Percentiles rank a stretch among this genome's conserved stretches.
Evolutionary conservation across 2,329 filamentous ascomycete genomes (phyloP).

Genomic region (Cytospora piceae): DNA sequence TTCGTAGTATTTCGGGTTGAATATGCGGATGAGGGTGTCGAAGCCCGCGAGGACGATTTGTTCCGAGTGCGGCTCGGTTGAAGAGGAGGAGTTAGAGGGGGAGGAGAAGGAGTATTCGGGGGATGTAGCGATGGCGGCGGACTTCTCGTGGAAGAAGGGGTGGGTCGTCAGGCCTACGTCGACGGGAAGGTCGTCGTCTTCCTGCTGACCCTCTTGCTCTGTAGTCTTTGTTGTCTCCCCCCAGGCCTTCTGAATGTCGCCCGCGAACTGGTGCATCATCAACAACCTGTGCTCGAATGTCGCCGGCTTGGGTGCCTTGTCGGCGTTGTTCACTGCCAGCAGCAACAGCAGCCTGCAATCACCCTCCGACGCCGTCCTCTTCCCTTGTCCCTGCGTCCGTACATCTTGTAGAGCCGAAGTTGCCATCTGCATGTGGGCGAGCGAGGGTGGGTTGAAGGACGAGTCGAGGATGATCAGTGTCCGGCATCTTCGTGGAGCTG

Average conservation of each 20-base stretch:
- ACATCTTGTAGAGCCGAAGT: constrained; percentile 48
- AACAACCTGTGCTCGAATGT: constrained; percentile 67
- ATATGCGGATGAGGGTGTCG: constrained; percentile 74
- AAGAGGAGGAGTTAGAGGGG: neutral
- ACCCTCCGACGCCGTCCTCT: neutral
- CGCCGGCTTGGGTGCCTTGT: constrained; percentile 69
- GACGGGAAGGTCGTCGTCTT: constrained; percentile 39
- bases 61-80: constrained; percentile 36
- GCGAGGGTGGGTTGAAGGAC: constrained; percentile 70
- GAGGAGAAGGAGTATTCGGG: constrained; percentile 44
- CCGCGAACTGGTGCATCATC: constrained; percentile 73
- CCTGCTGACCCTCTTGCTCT: neutral
- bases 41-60: constrained; percentile 76
- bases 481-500: constrained; percentile 33
- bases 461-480: constrained; percentile 65
- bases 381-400: constrained; percentile 5
- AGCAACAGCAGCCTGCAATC: constrained; percentile 57
- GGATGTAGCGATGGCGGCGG: constrained; percentile 55
- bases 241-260: constrained; percentile 50
- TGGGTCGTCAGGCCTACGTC: constrained; percentile 73
- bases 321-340: constrained; percentile 66
- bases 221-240: neutral
- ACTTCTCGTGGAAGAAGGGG: constrained; percentile 77
- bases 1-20: constrained; percentile 73
- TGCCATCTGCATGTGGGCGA: constrained; percentile 63